phyloP scores from a whole-genome alignment of 768 basidiomycete genomes.

The Leccinum fibrillosum region DNA sequence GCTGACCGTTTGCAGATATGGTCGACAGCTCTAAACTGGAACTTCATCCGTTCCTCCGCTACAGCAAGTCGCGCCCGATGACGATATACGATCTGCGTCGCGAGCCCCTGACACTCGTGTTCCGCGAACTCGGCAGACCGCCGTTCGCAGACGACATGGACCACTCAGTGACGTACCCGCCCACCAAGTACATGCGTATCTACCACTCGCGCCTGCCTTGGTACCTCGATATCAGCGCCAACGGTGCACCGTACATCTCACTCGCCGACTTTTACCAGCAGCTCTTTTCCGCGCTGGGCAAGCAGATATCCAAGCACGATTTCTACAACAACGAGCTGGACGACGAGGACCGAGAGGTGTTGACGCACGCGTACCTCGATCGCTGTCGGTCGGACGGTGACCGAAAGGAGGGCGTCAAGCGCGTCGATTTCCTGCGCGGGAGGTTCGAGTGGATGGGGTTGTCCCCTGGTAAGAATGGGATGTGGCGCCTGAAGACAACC shows the following conservation, averaged over 20 bases:
- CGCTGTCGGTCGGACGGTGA: conserved; percentile 40
- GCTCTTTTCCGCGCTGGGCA: conserved; percentile 41
- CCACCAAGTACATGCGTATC: conserved; percentile 49
- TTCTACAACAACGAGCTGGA: conserved; percentile 59
- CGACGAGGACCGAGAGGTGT: conserved; percentile 39
- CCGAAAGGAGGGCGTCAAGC: conserved; percentile 44
- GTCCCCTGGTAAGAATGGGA: conserved; percentile 48
- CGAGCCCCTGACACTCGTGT: conserved; percentile 37
- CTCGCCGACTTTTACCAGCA: conserved; percentile 52
- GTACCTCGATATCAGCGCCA: conserved; percentile 57
- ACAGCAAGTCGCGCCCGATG: conserved; percentile 33
- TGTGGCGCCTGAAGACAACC: conserved; percentile 63
- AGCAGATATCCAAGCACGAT: conserved; percentile 47
- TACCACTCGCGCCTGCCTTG: conserved; percentile 59
- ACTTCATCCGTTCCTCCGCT: conserved; percentile 22
- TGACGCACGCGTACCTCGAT: conserved; percentile 43
- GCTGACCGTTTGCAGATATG: conserved; percentile 7
- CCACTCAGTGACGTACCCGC: conserved; percentile 52
- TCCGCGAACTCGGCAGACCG: conserved; percentile 43
- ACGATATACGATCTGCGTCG: conserved; percentile 51
- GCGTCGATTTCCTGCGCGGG: conserved; percentile 60
- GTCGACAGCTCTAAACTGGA: conserved; percentile 26
- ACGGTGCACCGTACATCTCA: conserved; percentile 50
- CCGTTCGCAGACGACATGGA: conserved; percentile 49
- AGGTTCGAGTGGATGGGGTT: conserved; percentile 54